Evolutionary conservation across 2,329 filamentous ascomycete species (phyloP).

Genomic region (Alternaria hordeiaustralica): DNA sequence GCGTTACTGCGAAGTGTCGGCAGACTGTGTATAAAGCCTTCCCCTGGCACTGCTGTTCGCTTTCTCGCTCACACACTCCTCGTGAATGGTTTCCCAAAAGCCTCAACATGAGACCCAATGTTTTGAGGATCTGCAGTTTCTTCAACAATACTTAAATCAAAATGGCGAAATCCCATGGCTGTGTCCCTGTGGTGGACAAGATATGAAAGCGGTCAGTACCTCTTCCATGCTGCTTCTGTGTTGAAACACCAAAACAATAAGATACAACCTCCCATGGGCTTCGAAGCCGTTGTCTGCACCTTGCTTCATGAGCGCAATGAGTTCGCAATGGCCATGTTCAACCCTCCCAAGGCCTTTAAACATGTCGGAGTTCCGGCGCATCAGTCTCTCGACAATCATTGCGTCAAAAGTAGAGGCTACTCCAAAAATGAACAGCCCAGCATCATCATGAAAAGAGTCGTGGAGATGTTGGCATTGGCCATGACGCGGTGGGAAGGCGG

Average conservation of each 20-base stretch:
- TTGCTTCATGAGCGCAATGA: no score
- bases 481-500: not conserved
- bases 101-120: rapidly evolving
- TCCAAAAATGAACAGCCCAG: no score
- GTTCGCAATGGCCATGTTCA: no score
- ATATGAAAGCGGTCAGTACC: not conserved
- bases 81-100: not conserved
- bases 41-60: not conserved
- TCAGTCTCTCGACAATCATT: no score
- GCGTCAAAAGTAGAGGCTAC: no score
- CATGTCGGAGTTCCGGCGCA: no score
- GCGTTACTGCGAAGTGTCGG: not conserved
- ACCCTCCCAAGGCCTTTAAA: no score
- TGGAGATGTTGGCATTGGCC: rapidly evolving
- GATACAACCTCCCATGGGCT: no score
- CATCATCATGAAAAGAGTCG: no score
- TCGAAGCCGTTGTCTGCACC: no score
- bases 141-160: not conserved
- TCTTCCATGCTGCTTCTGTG: not conserved
- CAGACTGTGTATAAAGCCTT: not conserved
- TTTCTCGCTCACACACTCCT: not conserved
- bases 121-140: rapidly evolving
- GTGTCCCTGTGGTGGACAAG: not conserved
- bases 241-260: no score
- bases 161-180: rapidly evolving